phyloP scores from a whole-genome alignment of 1,284 basidiomycete species.

The Meripilus lineatus region DNA sequence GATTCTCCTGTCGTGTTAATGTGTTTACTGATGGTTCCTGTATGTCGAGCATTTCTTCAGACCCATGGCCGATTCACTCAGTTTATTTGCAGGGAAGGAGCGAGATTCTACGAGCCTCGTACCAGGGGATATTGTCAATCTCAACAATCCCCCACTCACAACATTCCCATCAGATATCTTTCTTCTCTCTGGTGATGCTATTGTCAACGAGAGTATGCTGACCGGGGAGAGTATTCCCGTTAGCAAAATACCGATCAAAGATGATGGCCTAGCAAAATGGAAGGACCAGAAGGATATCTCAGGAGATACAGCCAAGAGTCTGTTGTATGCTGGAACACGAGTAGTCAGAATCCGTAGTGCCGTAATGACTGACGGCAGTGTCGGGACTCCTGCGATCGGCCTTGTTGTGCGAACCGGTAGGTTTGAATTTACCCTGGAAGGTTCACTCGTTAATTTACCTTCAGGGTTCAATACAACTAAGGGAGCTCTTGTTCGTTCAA shows the following conservation, averaged over 20 bases:
- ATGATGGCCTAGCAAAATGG: conserved; percentile 69
- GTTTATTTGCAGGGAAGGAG: conserved; percentile 51
- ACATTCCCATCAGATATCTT: conserved; percentile 91
- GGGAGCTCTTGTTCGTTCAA: conserved; percentile 92
- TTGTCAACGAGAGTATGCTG: conserved; percentile 98
- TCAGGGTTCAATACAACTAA: conserved; percentile 96
- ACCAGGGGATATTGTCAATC: conserved; percentile 91
- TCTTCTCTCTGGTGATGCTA: conserved; percentile 91
- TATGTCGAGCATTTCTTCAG: conserved; percentile 34
- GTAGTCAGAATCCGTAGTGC: conserved; percentile 87
- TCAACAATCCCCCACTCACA: conserved; percentile 72
- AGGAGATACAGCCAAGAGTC: conserved; percentile 77
- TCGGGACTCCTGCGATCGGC: conserved; percentile 70
- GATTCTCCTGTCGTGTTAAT: conserved; percentile 80
- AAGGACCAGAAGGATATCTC: conserved; percentile 62
- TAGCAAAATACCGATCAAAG: conserved; percentile 76
- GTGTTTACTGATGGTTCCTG: conserved; percentile 75
- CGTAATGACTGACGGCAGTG: conserved; percentile 41
- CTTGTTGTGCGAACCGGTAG: conserved; percentile 88
- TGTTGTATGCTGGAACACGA: conserved; percentile 90
- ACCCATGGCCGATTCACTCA: conserved; percentile 8
- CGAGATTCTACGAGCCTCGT: conserved; percentile 81
- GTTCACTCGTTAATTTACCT: neutral
- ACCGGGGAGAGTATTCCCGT: conserved; percentile 96
- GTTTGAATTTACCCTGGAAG: conserved; percentile 9